Conservation (phyloP, 805 yeast species). For the Candida ovalis region DNA sequence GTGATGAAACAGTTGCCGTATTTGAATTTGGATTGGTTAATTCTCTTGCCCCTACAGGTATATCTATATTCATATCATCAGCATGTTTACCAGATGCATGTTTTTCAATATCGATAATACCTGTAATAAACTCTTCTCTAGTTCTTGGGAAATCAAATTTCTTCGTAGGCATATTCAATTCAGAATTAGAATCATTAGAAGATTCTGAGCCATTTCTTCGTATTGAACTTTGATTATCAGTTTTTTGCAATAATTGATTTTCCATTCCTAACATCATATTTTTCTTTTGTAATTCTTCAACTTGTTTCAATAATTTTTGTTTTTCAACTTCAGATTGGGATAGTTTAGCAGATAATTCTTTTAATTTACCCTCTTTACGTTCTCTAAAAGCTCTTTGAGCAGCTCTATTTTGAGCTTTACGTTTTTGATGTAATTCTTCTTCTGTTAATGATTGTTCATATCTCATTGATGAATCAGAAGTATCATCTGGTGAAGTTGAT, state of each 20-base stretch:
- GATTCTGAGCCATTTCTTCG: background rate
- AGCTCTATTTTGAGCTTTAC: conserved; percentile 79
- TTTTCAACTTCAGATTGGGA: conserved; percentile 48
- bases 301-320: conserved; percentile 36
- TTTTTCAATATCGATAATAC: conserved; percentile 15
- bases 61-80: background rate
- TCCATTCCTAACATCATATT: conserved; percentile 58
- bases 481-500: conserved; percentile 1
- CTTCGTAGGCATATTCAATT: background rate
- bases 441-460: conserved; percentile 17
- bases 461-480: conserved; percentile 6
- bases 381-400: conserved; percentile 87
- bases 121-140: conserved; percentile 23
- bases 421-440: conserved; percentile 46
- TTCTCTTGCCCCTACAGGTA: background rate
- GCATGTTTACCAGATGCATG: conserved; percentile 1
- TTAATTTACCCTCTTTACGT: conserved; percentile 68
- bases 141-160: conserved; percentile 24
- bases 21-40: background rate
- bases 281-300: conserved; percentile 44
- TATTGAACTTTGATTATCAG: background rate
- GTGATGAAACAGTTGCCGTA: background rate
- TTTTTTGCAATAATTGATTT: conserved; percentile 50
- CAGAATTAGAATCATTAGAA: background rate
- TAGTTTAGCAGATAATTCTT: conserved; percentile 61